Evolutionary conservation across 2,329 filamentous ascomycete genomes (phyloP), one percentile per base, ranked within the genome.

Genomic region (Chaetomiaceae sp.): DNA sequence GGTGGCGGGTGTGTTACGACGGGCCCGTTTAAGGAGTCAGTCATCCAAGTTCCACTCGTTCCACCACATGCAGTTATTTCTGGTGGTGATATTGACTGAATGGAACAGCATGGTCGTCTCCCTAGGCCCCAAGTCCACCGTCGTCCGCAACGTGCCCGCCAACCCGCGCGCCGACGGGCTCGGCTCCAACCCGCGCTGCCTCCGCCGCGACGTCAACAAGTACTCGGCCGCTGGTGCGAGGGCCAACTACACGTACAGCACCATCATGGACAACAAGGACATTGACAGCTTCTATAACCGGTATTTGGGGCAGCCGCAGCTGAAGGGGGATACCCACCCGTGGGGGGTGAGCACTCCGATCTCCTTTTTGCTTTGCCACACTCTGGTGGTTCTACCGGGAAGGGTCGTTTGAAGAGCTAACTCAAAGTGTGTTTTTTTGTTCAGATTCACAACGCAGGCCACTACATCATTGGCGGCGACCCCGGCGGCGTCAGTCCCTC

Each of bases 1-100:
- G 81, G 80, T 12, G 80, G 81, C 23, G 80, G 80, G 3, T 83
- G 80, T 60, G 70, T 83, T 4, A 71, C 66, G 3, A 66, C 66
- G 2, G 78, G 79, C 0, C 80, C 80, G 0, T 72, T 81, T 20
- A 65, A 65, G 23, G 72, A 73, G 66, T 71, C 56, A 8, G 66
- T 65, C 20, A 3, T 29, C 39, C 34, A 15, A 15, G 25, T 19
- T 17, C 3, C 25, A 19, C 6, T 31, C 25, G n/a, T n/a, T n/a
- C n/a, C n/a, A n/a, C n/a, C n/a, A n/a, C n/a, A n/a, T n/a, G n/a
- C n/a, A n/a, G n/a, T n/a, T n/a, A n/a, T n/a, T n/a, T n/a, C n/a
- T n/a, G n/a, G n/a, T n/a, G n/a, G n/a, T n/a, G n/a, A n/a, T n/a
- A n/a, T n/a, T n/a, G n/a, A n/a, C n/a, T n/a, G n/a, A n/a, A n/a